Evolutionary conservation across 192 early-diverging fungal species (phyloP).

Genomic region (Helicostylum pulchrum): DNA sequence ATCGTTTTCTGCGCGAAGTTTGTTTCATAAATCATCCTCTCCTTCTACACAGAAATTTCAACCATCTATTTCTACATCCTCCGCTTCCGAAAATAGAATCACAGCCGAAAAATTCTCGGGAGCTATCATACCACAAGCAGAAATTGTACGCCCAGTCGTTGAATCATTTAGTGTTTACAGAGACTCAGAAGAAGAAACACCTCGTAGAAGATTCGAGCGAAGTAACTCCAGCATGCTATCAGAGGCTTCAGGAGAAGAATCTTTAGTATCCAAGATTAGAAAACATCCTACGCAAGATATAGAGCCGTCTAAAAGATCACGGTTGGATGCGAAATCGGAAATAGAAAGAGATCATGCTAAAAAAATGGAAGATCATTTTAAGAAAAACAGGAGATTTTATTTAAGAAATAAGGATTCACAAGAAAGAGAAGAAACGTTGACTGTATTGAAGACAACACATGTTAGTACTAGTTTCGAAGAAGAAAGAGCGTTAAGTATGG

Average conservation of each 20-base stretch:
- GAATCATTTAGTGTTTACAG: neutral
- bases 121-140: neutral
- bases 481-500: too few species aligned
- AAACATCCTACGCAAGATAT: neutral
- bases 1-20: neutral
- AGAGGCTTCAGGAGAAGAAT: neutral
- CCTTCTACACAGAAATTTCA: neutral
- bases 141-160: neutral
- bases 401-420: too few species aligned
- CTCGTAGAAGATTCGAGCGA: neutral
- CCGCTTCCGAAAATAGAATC: neutral
- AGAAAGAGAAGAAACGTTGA: too few species aligned
- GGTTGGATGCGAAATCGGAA: neutral
- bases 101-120: neutral
- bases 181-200: neutral
- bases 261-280: neutral
- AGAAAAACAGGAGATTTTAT: too few species aligned
- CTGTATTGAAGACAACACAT: too few species aligned
- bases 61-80: neutral
- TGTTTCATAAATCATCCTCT: neutral
- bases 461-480: too few species aligned
- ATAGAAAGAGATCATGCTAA: neutral
- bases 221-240: neutral
- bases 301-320: neutral
- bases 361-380: neutral